Evolutionary conservation across 306 rosid genomes (phyloP).

Genomic region (Castanea mollissima): DNA sequence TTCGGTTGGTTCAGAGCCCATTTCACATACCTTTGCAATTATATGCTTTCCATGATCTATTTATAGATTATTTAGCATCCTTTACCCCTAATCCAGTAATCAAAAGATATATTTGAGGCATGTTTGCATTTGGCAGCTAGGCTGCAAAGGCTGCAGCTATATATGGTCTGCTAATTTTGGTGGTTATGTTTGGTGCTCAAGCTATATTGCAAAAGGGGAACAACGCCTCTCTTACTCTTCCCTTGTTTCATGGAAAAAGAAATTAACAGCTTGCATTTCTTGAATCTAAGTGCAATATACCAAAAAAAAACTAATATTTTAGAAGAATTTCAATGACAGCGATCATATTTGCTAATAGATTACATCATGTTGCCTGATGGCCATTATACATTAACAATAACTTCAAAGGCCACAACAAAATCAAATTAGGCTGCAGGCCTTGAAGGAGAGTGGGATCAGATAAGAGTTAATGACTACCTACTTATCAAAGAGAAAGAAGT

Average conservation of each 20-base stretch:
- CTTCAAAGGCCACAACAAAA: neutral
- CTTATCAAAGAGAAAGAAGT: neutral
- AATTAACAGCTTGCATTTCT: neutral
- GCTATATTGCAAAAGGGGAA: neutral
- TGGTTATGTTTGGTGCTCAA: neutral
- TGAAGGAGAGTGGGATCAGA: neutral
- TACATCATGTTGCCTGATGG: neutral
- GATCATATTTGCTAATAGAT: neutral
- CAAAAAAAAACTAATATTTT: neutral
- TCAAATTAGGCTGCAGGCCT: neutral
- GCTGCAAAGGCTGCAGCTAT: neutral
- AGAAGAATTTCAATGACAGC: neutral
- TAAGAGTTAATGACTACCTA: neutral
- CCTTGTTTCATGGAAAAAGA: neutral
- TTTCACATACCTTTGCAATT: neutral
- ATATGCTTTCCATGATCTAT: conserved; percentile 2
- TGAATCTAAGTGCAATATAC: neutral
- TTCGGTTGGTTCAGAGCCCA: conserved; percentile 4
- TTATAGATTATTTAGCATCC: neutral
- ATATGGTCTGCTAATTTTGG: neutral
- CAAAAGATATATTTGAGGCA: neutral
- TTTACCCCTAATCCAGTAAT: neutral
- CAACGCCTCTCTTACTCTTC: neutral
- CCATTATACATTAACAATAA: neutral
- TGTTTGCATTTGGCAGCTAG: neutral